phyloP scores from a whole-genome alignment of 108 stramenopile genomes.

The Skeletonema grethae region DNA sequence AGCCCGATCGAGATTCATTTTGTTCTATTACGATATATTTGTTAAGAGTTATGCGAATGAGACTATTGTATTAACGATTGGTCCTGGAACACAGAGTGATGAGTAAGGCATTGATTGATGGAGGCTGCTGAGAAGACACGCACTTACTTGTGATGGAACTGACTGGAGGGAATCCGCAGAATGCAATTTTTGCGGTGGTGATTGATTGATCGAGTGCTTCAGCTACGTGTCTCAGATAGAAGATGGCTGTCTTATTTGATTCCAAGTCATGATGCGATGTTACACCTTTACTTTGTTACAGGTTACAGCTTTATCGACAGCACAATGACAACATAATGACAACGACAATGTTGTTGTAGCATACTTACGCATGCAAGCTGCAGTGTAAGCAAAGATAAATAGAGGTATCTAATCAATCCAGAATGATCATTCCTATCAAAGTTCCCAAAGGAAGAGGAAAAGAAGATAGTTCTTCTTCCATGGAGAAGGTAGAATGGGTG shows the following conservation, averaged over 20 bases:
- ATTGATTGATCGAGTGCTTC: not conserved
- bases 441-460: constrained; percentile 7
- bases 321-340: no score
- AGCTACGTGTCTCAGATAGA: no score
- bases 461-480: constrained; percentile 3
- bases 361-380: no score
- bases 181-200: not conserved
- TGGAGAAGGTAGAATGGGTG: constrained; percentile 60
- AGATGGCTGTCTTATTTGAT: no score
- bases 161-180: not conserved
- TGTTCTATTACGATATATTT: no score
- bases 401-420: not conserved
- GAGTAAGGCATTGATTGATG: not conserved
- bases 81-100: not conserved
- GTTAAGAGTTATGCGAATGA: no score
- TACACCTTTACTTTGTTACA: no score
- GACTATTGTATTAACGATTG: not conserved
- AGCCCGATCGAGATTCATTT: no score
- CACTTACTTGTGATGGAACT: not conserved
- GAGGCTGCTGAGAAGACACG: not conserved
- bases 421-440: constrained; percentile 44
- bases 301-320: no score
- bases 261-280: no score
- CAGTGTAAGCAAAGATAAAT: no score
- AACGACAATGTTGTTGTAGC: no score